Percentiles rank a stretch among this genome's conserved stretches.
These are phyloP conservation scores for Rauvolfia tetraphylla DNA, from an alignment of 257 asterid genomes.

Conservation along the genomic window DNA sequence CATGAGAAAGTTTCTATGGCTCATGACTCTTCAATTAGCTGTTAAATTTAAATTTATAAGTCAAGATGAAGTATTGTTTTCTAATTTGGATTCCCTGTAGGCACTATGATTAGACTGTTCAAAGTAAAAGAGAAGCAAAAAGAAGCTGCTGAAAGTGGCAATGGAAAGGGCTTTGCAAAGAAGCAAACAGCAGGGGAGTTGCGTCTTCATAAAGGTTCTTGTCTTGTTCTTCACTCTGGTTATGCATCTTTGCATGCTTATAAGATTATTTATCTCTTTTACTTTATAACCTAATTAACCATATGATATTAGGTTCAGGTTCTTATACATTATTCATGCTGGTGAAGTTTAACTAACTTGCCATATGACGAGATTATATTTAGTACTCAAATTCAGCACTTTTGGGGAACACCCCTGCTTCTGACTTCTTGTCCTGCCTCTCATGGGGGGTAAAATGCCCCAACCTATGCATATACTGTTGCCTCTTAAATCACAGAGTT, in stretches of 20 bases:
- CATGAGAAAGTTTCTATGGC: not conserved
- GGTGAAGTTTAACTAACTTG: not conserved
- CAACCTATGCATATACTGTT: not conserved
- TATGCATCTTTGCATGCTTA: not conserved
- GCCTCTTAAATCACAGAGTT: not conserved
- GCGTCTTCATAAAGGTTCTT: conserved; percentile 29
- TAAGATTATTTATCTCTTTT: not conserved
- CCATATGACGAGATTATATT: not conserved
- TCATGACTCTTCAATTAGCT: not conserved
- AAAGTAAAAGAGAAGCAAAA: conserved; percentile 31
- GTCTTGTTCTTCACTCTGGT: not conserved
- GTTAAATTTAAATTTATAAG: not conserved
- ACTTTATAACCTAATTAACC: not conserved
- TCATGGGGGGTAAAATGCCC: not conserved
- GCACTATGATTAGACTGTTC: conserved; percentile 34
- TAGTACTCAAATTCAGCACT: too few species aligned
- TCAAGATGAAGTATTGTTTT: not conserved
- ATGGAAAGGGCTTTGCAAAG: conserved; percentile 14
- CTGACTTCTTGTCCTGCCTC: not conserved
- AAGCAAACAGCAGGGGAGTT: conserved; percentile 31
- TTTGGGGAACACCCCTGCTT: not conserved
- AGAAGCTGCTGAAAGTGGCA: conserved; percentile 25
- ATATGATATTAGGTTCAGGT: not conserved
- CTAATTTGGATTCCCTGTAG: conserved; percentile 11
- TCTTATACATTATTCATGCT: not conserved